phyloP scores from a whole-genome alignment of 257 asterid genomes.

The Penstemon eatonii region DNA sequence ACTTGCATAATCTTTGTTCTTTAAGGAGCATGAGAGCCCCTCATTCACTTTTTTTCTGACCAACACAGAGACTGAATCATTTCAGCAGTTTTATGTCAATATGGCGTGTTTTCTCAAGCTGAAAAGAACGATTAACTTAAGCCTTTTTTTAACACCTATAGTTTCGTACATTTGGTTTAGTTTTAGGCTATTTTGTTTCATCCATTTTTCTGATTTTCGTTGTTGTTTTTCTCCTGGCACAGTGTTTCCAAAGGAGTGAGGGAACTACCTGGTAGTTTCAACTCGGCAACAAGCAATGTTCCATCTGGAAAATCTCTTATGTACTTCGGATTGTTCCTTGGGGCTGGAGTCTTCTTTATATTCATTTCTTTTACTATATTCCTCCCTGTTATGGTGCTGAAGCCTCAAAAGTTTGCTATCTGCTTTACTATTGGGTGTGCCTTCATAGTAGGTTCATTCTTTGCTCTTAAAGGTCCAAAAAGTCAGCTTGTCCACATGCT shows the following conservation, averaged over 20 bases:
- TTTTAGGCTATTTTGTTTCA: not conserved
- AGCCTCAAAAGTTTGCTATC: constrained; percentile 89
- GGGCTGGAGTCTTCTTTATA: constrained; percentile 76
- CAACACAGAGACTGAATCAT: not conserved
- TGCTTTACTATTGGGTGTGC: constrained; percentile 90
- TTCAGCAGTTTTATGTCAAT: not conserved
- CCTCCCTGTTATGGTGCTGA: constrained; percentile 88
- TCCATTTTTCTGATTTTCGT: constrained; percentile 3
- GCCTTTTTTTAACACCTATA: not conserved
- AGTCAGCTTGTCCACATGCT: constrained; percentile 78
- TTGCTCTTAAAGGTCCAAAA: constrained; percentile 84
- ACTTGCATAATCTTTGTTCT: not conserved
- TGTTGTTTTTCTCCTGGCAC: constrained; percentile 8
- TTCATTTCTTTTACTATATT: constrained; percentile 76
- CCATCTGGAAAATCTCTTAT: constrained; percentile 74
- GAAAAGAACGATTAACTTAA: not conserved
- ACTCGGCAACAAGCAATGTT: constrained; percentile 65
- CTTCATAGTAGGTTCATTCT: constrained; percentile 75
- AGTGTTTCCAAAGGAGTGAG: constrained; percentile 79
- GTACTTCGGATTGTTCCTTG: constrained; percentile 73
- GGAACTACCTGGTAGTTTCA: constrained; percentile 73
- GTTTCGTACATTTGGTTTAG: not conserved
- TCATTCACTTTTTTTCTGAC: not conserved
- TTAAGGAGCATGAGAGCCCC: not conserved
- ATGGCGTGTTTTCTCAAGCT: not conserved